Conservation (phyloP, 164 flowering plant species). For the Chimonanthus salicifolius region DNA sequence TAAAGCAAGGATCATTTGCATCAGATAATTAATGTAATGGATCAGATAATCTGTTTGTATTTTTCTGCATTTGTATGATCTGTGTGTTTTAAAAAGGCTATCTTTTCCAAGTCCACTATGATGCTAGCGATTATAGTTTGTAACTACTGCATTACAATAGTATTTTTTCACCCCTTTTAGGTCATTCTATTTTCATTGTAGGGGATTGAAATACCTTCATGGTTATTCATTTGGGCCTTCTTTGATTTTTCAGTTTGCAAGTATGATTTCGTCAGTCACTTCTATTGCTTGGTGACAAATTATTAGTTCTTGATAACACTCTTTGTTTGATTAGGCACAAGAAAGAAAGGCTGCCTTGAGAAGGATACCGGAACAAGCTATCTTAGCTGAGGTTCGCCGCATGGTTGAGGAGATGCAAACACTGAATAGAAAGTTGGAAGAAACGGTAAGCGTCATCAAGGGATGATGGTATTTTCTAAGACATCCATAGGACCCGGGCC, state of each 20-base stretch:
- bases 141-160: not conserved
- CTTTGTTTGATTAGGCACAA: slow-evolving; percentile 41
- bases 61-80: not conserved
- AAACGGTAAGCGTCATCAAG: slow-evolving; percentile 44
- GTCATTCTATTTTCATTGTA: not conserved
- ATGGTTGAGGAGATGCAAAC: slow-evolving; percentile 91
- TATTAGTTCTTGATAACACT: not conserved
- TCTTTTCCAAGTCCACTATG: too few species aligned
- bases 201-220: not conserved
- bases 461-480: not conserved
- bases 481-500: not conserved
- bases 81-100: too few species aligned
- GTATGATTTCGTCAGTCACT: not conserved
- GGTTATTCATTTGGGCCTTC: not conserved
- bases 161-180: not conserved
- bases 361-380: slow-evolving; percentile 64
- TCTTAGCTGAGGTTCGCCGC: slow-evolving; percentile 70
- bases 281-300: not conserved
- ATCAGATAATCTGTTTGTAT: not conserved
- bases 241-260: not conserved
- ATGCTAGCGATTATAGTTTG: too few species aligned
- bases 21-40: not conserved
- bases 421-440: slow-evolving; percentile 58
- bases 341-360: slow-evolving; percentile 54
- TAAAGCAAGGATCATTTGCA: not conserved